phyloP scores from a whole-genome alignment of 2,329 filamentous ascomycete species.

The Cercospora zeae-maydis region DNA sequence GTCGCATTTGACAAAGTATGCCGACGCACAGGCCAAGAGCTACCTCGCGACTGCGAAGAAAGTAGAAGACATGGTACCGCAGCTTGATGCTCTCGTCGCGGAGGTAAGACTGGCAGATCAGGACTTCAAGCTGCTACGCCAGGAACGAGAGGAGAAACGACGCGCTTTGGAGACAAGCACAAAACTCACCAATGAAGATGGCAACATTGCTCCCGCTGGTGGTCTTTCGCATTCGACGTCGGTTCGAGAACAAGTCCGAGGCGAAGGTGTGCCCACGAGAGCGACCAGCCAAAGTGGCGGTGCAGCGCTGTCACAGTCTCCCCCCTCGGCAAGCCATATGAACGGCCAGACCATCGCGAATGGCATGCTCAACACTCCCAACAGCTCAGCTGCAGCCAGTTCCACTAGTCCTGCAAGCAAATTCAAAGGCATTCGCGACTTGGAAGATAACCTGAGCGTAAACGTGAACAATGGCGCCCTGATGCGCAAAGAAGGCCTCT shows the following conservation, averaged over 20 bases:
- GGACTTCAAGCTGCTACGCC: conserved; percentile 90
- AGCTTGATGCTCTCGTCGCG: conserved; percentile 79
- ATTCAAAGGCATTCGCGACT: conserved; percentile 88
- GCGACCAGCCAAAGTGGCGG: conserved; percentile 25
- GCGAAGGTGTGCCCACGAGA: conserved; percentile 25
- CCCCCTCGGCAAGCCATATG: conserved; percentile 24
- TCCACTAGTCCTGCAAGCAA: conserved; percentile 46
- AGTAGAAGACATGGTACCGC: conserved; percentile 80
- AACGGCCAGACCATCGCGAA: conserved; percentile 27
- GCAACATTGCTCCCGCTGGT: conserved; percentile 28
- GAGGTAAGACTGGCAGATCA: conserved; percentile 95
- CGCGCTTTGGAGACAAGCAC: conserved; percentile 85
- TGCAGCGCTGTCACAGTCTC: conserved; percentile 30
- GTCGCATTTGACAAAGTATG: conserved; percentile 90
- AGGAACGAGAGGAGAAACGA: conserved; percentile 94
- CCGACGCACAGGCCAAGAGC: conserved; percentile 79
- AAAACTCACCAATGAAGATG: conserved; percentile 42
- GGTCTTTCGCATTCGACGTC: conserved; percentile 30
- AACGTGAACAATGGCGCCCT: conserved; percentile 56
- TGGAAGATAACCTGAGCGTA: conserved; percentile 64
- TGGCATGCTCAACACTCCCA: conserved; percentile 26
- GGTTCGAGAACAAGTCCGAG: conserved; percentile 26
- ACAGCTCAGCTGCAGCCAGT: conserved; percentile 11
- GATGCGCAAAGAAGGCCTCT: conserved; percentile 84
- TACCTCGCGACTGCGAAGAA: conserved; percentile 82